These are phyloP conservation scores for Microdochium paspali DNA, from an alignment of 2,329 filamentous ascomycete species.

Conservation along the genomic window DNA sequence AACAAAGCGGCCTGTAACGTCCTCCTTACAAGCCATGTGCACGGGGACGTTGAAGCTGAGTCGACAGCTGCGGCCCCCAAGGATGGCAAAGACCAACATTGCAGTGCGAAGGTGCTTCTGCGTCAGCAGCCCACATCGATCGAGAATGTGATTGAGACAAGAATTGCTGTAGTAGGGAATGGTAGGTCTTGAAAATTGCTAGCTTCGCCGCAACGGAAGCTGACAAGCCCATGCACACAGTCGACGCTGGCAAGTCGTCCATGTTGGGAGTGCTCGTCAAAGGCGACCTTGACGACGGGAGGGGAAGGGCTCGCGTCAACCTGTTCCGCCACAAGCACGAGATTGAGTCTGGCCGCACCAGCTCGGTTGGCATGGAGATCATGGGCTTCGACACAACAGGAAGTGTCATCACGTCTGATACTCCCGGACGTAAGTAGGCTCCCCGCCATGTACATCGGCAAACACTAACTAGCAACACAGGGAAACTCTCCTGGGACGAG, in stretches of 20 bases:
- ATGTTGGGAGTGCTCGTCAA: slow-evolving; percentile 94
- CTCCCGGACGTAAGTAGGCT: slow-evolving; percentile 61
- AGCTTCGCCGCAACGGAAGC: too few relatives aligned
- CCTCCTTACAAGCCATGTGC: slow-evolving; percentile 84
- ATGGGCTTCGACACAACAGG: slow-evolving; percentile 91
- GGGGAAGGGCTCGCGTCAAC: slow-evolving; percentile 88
- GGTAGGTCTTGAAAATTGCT: slow-evolving; percentile 34
- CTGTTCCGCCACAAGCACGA: slow-evolving; percentile 98
- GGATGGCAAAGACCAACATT: slow-evolving; percentile 54
- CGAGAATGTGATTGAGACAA: slow-evolving; percentile 87
- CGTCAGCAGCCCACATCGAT: slow-evolving; percentile 63
- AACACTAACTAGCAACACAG: slow-evolving; percentile 17
- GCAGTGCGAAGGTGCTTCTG: slow-evolving; percentile 79
- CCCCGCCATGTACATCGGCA: neutral
- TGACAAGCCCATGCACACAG: slow-evolving; percentile 26
- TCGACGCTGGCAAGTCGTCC: slow-evolving; percentile 95
- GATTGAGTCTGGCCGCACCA: slow-evolving; percentile 89
- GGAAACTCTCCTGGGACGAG: slow-evolving; percentile 85
- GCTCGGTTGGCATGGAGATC: slow-evolving; percentile 97
- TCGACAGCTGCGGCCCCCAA: slow-evolving; percentile 38
- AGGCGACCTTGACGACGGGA: slow-evolving; percentile 86
- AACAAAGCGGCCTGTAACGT: slow-evolving; percentile 68
- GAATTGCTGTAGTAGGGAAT: slow-evolving; percentile 95
- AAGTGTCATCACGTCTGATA: slow-evolving; percentile 71
- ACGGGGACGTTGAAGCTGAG: slow-evolving; percentile 63